These are phyloP conservation scores for Orbilia javanica DNA, from an alignment of 2,329 filamentous ascomycete genomes.

Conservation along the genomic window DNA sequence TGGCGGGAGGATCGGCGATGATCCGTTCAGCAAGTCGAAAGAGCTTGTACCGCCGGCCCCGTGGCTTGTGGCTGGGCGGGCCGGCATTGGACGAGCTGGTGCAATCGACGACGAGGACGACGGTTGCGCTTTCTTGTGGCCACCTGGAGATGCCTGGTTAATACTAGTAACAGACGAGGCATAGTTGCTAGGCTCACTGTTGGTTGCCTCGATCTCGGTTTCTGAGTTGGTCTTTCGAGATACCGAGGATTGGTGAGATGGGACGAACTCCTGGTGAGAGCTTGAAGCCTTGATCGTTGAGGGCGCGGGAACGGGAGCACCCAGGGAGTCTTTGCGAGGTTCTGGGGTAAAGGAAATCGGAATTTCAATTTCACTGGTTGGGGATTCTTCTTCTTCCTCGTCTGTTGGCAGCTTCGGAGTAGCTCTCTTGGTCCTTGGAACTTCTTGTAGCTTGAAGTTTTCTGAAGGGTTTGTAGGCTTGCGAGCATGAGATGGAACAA, in stretches of 20 bases:
- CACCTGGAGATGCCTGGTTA: conserved; percentile 49
- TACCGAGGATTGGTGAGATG: conserved; percentile 45
- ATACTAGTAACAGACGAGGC: conserved; percentile 53
- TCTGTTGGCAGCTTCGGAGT: conserved; percentile 42
- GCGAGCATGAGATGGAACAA: conserved; percentile 51
- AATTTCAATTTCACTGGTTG: conserved; percentile 33
- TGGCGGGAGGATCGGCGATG: conserved; percentile 64
- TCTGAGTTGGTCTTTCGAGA: conserved; percentile 58
- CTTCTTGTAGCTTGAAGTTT: conserved; percentile 84
- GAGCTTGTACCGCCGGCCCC: conserved; percentile 58
- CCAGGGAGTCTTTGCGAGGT: conserved; percentile 50
- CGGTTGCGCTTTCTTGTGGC: conserved; percentile 47
- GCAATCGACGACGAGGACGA: conserved; percentile 45
- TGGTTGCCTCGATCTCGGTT: conserved; percentile 42
- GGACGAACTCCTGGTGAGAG: conserved; percentile 44
- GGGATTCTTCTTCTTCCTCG: conserved; percentile 15
- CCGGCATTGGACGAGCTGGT: conserved; percentile 63
- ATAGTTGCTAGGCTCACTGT: conserved; percentile 52
- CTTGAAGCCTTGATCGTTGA: conserved; percentile 7
- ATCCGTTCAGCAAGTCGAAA: conserved; percentile 60
- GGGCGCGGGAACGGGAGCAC: conserved; percentile 20
- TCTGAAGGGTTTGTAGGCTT: conserved; percentile 65
- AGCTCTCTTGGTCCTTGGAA: conserved; percentile 74
- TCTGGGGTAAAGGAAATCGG: conserved; percentile 48
- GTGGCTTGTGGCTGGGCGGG: conserved; percentile 62